Conservation (phyloP, 192 early-diverging fungal genomes). For the Coemansia pectinata region DNA sequence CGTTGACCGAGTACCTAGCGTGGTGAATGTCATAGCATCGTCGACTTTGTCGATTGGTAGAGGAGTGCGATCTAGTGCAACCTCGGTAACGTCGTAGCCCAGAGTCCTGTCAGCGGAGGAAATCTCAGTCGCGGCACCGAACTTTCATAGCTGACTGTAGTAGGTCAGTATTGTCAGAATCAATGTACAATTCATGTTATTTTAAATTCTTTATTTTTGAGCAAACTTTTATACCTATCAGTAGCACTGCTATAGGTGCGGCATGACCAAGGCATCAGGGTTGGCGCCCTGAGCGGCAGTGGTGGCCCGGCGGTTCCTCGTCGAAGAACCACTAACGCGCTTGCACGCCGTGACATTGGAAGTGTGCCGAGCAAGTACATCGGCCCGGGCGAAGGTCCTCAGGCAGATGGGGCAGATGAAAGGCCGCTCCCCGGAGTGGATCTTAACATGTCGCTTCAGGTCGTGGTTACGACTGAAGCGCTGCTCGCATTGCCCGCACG, state of each 20-base stretch:
- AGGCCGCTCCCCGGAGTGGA: slow-evolving; percentile 62
- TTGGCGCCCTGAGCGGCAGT: neutral
- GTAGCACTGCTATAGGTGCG: neutral
- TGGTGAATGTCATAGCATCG: too few relatives aligned
- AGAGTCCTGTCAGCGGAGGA: too few relatives aligned
- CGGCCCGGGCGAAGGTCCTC: slow-evolving; percentile 47
- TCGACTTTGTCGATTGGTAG: too few relatives aligned
- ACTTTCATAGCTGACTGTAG: too few relatives aligned
- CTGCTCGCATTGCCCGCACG: slow-evolving; percentile 64
- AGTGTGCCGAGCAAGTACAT: slow-evolving; percentile 49
- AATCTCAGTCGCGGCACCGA: too few relatives aligned
- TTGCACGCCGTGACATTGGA: slow-evolving; percentile 51
- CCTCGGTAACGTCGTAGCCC: too few relatives aligned
- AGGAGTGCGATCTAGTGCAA: too few relatives aligned
- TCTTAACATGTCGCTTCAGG: slow-evolving; percentile 70
- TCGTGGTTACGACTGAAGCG: slow-evolving; percentile 83
- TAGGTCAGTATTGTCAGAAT: too few relatives aligned
- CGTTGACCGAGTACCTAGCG: too few relatives aligned
- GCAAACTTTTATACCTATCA: too few relatives aligned
- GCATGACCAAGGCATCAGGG: neutral
- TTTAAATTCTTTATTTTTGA: too few relatives aligned
- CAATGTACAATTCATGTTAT: too few relatives aligned
- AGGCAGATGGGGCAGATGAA: slow-evolving; percentile 61
- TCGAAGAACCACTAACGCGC: slow-evolving; percentile 5
- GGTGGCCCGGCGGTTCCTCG: neutral